Conservation (phyloP, 208 protist species). For the Leishmania amazonensis region DNA sequence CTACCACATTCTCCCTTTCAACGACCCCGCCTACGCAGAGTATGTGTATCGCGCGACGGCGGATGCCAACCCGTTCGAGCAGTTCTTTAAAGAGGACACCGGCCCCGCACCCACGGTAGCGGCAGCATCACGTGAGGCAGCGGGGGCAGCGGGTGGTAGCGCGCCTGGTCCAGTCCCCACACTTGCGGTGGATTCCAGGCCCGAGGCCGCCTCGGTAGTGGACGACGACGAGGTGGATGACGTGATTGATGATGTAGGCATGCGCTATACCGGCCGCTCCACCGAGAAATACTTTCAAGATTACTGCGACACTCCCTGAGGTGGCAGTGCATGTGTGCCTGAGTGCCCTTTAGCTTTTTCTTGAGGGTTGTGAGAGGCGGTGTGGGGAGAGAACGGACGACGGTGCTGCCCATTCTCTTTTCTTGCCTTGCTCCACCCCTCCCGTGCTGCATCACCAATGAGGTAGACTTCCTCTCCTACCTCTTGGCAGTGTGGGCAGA, state of each 20-base stretch:
- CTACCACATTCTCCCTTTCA: conserved; percentile 64
- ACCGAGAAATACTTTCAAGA: conserved; percentile 53
- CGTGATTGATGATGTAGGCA: conserved; percentile 80
- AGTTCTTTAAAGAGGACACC: conserved; percentile 28
- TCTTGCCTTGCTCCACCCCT: background rate
- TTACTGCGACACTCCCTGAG: background rate
- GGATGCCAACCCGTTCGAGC: conserved; percentile 84
- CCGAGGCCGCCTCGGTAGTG: background rate
- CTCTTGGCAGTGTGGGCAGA: background rate
- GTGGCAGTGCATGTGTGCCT: background rate
- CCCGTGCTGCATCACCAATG: background rate
- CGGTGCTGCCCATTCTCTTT: background rate
- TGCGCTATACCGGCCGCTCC: conserved; percentile 39
- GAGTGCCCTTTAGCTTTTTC: background rate
- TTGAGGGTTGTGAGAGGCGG: background rate
- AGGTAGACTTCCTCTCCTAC: background rate
- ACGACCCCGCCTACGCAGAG: conserved; percentile 68
- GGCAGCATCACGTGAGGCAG: background rate
- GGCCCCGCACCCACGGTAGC: background rate
- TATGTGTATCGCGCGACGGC: conserved; percentile 83
- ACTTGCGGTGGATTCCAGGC: background rate
- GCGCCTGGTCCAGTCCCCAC: background rate
- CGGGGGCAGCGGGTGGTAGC: background rate
- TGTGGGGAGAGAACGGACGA: background rate
- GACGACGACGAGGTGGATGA: conserved; percentile 39